A percentile compares a stretch with the other conserved stretches of the same genome.
These are phyloP conservation scores for Brachypodium distachyon DNA, from an alignment of 202 grass and related monocot genomes.

Conservation along the genomic window DNA sequence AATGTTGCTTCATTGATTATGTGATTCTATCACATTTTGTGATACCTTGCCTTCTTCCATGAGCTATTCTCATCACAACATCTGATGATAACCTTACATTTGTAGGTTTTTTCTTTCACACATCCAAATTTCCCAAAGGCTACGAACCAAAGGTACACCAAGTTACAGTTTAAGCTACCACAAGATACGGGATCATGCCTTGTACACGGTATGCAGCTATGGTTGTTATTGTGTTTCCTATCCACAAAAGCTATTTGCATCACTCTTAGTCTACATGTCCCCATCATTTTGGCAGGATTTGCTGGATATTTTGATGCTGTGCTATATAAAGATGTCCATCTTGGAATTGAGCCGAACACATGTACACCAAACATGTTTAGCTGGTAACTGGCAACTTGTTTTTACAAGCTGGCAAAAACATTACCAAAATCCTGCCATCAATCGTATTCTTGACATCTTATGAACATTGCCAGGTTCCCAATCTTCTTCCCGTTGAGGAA, in stretches of 20 bases:
- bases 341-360: conserved; percentile 85
- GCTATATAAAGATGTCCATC: conserved; percentile 93
- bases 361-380: conserved; percentile 99
- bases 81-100: conserved; percentile 11
- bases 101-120: conserved; percentile 82
- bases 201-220: conserved; percentile 70
- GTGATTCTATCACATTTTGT: not conserved
- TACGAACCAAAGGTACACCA: conserved; percentile 85
- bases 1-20: not conserved
- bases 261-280: not conserved
- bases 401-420: not conserved
- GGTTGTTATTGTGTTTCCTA: conserved; percentile 7
- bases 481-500: conserved; percentile 93
- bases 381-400: conserved; percentile 42
- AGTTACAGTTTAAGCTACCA: conserved; percentile 72
- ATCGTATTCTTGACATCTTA: not conserved
- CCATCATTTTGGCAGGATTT: conserved; percentile 53
- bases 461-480: conserved; percentile 64
- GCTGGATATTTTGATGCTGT: conserved; percentile 94
- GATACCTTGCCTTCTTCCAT: not conserved
- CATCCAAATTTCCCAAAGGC: conserved; percentile 64
- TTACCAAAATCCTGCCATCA: not conserved
- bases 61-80: not conserved
- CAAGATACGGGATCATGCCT: conserved; percentile 73
- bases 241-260: not conserved